A percentile compares a stretch with the other conserved stretches of the same genome.
These are phyloP conservation scores for Thecaphora frezii DNA, from an alignment of 1,284 basidiomycete species.

Conservation along the genomic window DNA sequence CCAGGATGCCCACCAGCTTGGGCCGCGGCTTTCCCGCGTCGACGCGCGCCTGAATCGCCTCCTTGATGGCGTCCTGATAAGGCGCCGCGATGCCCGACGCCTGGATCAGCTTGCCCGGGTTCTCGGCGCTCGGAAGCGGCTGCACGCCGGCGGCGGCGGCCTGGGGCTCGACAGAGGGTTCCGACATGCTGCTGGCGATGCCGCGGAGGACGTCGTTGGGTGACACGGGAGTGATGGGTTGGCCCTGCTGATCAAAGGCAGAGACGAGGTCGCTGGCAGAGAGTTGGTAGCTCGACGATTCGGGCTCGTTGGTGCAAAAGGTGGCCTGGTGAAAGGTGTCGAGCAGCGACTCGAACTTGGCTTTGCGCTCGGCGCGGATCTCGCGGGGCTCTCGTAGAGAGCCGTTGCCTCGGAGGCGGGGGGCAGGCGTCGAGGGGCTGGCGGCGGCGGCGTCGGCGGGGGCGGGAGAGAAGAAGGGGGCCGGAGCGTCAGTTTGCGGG, in stretches of 20 bases:
- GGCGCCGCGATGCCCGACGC: slow-evolving; percentile 53
- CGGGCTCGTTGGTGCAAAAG: slow-evolving; percentile 32
- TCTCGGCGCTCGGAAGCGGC: slow-evolving; percentile 39
- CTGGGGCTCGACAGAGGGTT: slow-evolving; percentile 24
- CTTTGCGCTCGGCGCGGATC: slow-evolving; percentile 27
- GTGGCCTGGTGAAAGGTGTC: slow-evolving; percentile 42
- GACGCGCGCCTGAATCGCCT: slow-evolving; percentile 39
- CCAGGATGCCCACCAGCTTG: slow-evolving; percentile 87
- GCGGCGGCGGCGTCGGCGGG: slow-evolving; percentile 12
- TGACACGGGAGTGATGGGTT: slow-evolving; percentile 11
- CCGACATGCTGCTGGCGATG: slow-evolving; percentile 39
- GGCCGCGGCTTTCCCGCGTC: slow-evolving; percentile 61
- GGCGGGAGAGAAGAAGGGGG: slow-evolving; percentile 9
- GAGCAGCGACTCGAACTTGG: slow-evolving; percentile 34
- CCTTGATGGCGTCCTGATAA: slow-evolving; percentile 46
- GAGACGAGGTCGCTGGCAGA: slow-evolving; percentile 27
- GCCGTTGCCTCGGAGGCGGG: slow-evolving; percentile 31
- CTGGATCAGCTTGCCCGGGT: slow-evolving; percentile 51
- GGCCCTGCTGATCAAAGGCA: slow-evolving; percentile 26
- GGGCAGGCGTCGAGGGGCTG: slow-evolving; percentile 10
- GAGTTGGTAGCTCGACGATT: slow-evolving; percentile 14
- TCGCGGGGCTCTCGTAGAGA: slow-evolving; percentile 20
- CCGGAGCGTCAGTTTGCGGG: slow-evolving; percentile 3
- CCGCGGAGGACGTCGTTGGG: slow-evolving; percentile 42
- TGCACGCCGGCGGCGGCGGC: slow-evolving; percentile 10